Percentiles rank a stretch among this genome's conserved stretches.
phyloP scores from a whole-genome alignment of 208 protist species.

The Leishmania guyanensis region DNA sequence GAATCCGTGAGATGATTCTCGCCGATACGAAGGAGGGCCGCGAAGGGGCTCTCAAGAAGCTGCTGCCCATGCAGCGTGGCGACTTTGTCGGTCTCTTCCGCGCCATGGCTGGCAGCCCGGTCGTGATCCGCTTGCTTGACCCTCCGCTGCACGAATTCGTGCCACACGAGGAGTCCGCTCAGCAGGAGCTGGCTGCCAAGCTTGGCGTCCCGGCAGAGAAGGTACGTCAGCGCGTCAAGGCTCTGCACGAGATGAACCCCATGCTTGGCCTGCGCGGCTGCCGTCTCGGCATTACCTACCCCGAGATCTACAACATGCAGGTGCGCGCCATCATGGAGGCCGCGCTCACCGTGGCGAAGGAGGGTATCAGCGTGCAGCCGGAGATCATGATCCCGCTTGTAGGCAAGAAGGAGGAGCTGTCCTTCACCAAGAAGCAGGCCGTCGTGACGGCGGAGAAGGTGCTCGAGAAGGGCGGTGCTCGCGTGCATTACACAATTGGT shows the following conservation, averaged over 20 bases:
- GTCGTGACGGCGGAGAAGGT: constrained; percentile 68
- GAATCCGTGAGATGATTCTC: constrained; percentile 95
- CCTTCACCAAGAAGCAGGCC: constrained; percentile 71
- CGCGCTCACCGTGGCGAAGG: constrained; percentile 67
- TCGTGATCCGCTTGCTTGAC: constrained; percentile 95
- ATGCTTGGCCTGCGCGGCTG: constrained; percentile 96
- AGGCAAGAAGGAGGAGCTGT: constrained; percentile 85
- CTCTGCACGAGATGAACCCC: constrained; percentile 93
- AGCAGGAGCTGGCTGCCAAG: constrained; percentile 76
- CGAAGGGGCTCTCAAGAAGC: constrained; percentile 79
- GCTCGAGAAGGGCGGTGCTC: constrained; percentile 33
- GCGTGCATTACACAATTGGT: constrained; percentile 86
- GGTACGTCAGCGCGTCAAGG: constrained; percentile 74
- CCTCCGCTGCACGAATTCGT: constrained; percentile 97
- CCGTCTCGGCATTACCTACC: constrained; percentile 92
- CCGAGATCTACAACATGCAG: constrained; percentile 96
- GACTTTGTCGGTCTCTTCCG: constrained; percentile 94
- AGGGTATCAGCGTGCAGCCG: constrained; percentile 52
- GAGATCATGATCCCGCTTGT: constrained; percentile 96
- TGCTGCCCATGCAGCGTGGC: constrained; percentile 86
- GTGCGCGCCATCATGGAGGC: constrained; percentile 93
- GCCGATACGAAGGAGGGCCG: constrained; percentile 74
- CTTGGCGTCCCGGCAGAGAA: constrained; percentile 61
- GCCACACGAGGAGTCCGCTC: constrained; percentile 69
- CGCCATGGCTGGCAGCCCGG: constrained; percentile 86